These are phyloP conservation scores for Jackrogersella minutella DNA, from an alignment of 495 filamentous ascomycete genomes.

Conservation along the genomic window DNA sequence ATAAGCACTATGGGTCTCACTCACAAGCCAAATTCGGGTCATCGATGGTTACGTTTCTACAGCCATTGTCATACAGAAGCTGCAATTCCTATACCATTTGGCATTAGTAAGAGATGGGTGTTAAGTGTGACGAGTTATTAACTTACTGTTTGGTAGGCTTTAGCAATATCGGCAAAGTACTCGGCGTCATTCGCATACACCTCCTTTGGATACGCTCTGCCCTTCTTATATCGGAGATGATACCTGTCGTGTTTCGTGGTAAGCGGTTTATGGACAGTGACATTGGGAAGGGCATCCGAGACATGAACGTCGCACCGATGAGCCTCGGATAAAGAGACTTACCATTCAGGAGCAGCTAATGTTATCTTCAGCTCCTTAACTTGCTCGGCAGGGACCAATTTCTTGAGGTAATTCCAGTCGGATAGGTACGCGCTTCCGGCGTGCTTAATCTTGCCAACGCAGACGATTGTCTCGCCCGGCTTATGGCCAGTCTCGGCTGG, in stretches of 20 bases:
- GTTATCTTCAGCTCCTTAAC: conserved; percentile 70
- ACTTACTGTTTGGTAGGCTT: conserved; percentile 61
- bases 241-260: conserved; percentile 46
- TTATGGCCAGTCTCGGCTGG: conserved; percentile 67
- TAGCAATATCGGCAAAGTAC: conserved; percentile 72
- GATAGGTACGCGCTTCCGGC: conserved; percentile 68
- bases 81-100: conserved; percentile 57
- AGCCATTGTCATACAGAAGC: conserved; percentile 70
- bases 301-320: conserved; percentile 51
- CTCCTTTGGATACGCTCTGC: conserved; percentile 66
- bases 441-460: conserved; percentile 74
- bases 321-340: background rate
- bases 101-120: conserved; percentile 23
- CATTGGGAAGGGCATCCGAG: conserved; percentile 59
- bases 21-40: conserved; percentile 74
- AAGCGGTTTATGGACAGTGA: conserved; percentile 46
- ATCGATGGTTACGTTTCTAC: conserved; percentile 71
- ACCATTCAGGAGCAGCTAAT: conserved; percentile 69
- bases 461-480: conserved; percentile 71
- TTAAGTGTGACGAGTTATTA: no score
- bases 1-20: conserved; percentile 26
- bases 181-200: conserved; percentile 67
- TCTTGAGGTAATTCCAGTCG: conserved; percentile 71
- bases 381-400: conserved; percentile 60
- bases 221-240: conserved; percentile 68